Conservation (phyloP, 352 stramenopile genomes). For the Globisporangium ultimum region DNA sequence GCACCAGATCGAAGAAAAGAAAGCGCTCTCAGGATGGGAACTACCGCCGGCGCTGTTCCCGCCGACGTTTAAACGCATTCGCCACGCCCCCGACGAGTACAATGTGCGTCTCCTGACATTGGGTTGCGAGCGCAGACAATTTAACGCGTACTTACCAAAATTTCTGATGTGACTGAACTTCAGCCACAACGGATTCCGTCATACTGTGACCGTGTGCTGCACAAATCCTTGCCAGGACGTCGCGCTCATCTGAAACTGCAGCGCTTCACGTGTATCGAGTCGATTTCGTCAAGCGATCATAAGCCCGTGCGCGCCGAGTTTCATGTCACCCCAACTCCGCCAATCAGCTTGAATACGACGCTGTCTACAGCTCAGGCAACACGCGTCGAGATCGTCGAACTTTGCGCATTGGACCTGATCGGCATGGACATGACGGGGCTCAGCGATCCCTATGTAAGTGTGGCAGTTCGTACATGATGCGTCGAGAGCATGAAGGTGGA, state of each 20-base stretch:
- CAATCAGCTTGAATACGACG: slow-evolving; percentile 18
- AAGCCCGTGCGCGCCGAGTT: slow-evolving; percentile 75
- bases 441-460: slow-evolving; percentile 74
- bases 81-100: slow-evolving; percentile 38
- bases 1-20: slow-evolving; percentile 53
- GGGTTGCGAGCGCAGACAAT: too few species aligned
- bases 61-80: slow-evolving; percentile 83
- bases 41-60: slow-evolving; percentile 60
- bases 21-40: slow-evolving; percentile 62
- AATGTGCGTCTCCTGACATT: slow-evolving; percentile 23
- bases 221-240: slow-evolving; percentile 73
- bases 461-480: too few species aligned
- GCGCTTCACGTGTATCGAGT: slow-evolving; percentile 54
- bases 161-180: neutral
- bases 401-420: slow-evolving; percentile 54
- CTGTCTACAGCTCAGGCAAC: slow-evolving; percentile 28
- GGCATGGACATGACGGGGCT: slow-evolving; percentile 75
- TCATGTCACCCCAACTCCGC: slow-evolving; percentile 31
- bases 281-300: slow-evolving; percentile 79
- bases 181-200: slow-evolving; percentile 75
- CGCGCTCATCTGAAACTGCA: slow-evolving; percentile 48
- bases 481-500: too few species aligned
- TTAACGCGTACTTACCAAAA: too few species aligned
- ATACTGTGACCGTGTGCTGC: slow-evolving; percentile 81
- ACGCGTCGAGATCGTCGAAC: slow-evolving; percentile 54